phyloP scores from a whole-genome alignment of 139 green algal species.

The Asterochloris erici region DNA sequence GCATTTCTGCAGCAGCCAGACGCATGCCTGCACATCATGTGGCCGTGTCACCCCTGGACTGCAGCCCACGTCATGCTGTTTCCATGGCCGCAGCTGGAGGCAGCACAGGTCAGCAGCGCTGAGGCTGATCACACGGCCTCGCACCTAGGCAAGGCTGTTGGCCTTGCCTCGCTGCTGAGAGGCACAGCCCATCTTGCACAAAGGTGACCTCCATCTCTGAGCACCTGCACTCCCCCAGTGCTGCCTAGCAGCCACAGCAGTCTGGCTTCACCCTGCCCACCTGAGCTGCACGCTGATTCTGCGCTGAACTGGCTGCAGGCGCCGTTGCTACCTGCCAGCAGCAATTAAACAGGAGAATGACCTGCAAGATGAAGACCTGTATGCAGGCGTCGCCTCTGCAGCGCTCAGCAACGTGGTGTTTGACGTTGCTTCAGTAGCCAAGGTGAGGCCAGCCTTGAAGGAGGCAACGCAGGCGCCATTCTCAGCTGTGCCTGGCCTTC shows the following conservation, averaged over 20 bases:
- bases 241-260: background rate
- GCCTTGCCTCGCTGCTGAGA: slow-evolving; percentile 58
- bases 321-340: slow-evolving; percentile 23
- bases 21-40: background rate
- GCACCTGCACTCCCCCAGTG: background rate
- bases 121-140: slow-evolving; percentile 70
- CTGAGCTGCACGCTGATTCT: background rate
- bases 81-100: slow-evolving; percentile 23
- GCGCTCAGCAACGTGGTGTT: slow-evolving; percentile 53
- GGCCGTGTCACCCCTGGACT: background rate
- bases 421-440: slow-evolving; percentile 51
- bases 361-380: slow-evolving; percentile 44
- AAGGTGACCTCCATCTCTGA: too few species aligned
- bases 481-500: background rate
- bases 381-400: slow-evolving; percentile 27
- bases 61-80: background rate
- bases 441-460: slow-evolving; percentile 16
- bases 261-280: background rate
- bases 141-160: slow-evolving; percentile 75
- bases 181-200: slow-evolving; percentile 55
- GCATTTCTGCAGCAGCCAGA: background rate
- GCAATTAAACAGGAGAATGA: slow-evolving; percentile 23
- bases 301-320: slow-evolving; percentile 3
- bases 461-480: too few species aligned
- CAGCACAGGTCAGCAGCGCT: slow-evolving; percentile 32